phyloP scores from a whole-genome alignment of 495 filamentous ascomycete species.

The Penicillium odoratum region DNA sequence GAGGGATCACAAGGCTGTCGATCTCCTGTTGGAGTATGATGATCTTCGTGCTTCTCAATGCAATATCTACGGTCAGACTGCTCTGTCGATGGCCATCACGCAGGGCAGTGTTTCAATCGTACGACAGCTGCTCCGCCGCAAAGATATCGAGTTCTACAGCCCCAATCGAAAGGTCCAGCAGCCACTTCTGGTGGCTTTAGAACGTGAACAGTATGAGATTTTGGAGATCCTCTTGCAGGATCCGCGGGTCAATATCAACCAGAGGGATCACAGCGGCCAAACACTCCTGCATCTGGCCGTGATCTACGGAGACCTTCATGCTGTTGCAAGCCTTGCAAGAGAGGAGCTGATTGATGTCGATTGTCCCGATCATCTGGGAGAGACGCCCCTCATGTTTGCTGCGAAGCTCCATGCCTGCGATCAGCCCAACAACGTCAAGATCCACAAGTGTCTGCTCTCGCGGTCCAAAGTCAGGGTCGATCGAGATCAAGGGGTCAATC shows the following conservation, averaged over 20 bases:
- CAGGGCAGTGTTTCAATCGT: neutral
- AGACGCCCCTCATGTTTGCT: neutral
- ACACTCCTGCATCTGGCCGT: constrained; percentile 3
- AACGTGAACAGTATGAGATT: constrained; percentile 8
- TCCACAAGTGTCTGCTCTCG: neutral
- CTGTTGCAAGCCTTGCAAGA: neutral
- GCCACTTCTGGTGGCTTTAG: constrained; percentile 5
- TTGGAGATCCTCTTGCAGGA: constrained; percentile 1
- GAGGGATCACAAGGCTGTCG: neutral
- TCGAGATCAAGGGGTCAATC: neutral
- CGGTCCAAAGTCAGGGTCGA: neutral
- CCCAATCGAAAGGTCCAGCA: neutral
- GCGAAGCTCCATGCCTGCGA: neutral
- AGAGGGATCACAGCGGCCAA: neutral
- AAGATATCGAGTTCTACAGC: neutral
- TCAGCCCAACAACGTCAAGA: neutral
- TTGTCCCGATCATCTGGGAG: constrained; percentile 3
- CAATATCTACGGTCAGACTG: neutral
- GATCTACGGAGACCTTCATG: constrained; percentile 2
- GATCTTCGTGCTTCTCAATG: neutral
- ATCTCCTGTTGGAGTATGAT: neutral
- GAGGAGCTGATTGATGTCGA: neutral
- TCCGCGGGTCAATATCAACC: neutral
- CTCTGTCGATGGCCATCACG: constrained; percentile 1
- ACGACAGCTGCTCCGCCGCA: neutral